Base-by-base conservation (phyloP, 441 rosid species). In the Viola pubescens region DNA sequence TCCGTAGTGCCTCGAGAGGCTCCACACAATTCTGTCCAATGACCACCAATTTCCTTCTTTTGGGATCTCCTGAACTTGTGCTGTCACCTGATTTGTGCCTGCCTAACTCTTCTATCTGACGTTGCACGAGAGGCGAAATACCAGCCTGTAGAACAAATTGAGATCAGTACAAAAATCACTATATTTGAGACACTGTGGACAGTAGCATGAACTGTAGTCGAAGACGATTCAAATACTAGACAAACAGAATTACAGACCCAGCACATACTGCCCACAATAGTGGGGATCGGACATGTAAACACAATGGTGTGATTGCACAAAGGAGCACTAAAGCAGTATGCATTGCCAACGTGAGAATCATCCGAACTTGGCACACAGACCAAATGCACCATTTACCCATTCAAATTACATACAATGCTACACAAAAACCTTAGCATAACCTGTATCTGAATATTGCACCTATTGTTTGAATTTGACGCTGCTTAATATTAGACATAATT, bases 1-100 rank as follows among this genome's bases (percentile, higher is more conserved):
- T 79, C 54, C 89, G 87, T 56, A 89, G 96, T 42, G 97, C 97
- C 79, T 86, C 80, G 53, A 94, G 94, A 14, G 98, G 98, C 75
- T 94, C 97, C 48, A 89, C 63, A 64, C 87, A 82, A 70, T 83
- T 84, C 77, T 86, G 97, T 71, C 91, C 87, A 62, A 90, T 83
- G 66, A 90, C 83, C 58, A 86, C 78, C 70, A 89, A 62, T 68
- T 83, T 90, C 67, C 88, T 77, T 69, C 73, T 75, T 70, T 83
- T 80, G 46, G 70, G 75, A 51, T 73, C 80, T 59, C 75, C 76
- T 9, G 68, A 64, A 65, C 3, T 75, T 60, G 14, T 65, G 57
- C 39, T 55, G 13, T 61, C 66, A 37, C 52, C 69, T 40, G 63
- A 65, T 57, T 80, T 81, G 68, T 79, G 82, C 55, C 70, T 81